phyloP scores from a whole-genome alignment of 1,139 yeast genomes.

The Hyphopichia pseudoburtonii region DNA sequence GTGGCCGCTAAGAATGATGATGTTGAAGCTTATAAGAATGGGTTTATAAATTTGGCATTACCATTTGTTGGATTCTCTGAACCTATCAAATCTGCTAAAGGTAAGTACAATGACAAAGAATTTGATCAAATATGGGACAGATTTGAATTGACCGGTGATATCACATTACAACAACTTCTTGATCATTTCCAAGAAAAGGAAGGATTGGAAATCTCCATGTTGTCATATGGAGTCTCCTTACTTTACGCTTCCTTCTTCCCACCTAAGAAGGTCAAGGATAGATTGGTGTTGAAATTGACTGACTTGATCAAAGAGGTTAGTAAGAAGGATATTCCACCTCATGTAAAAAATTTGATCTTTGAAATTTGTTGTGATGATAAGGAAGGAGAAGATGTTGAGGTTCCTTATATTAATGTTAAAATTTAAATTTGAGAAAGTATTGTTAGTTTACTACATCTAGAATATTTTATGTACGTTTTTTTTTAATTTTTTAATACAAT shows the following conservation, averaged over 20 bases:
- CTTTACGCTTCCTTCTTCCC: constrained; percentile 94
- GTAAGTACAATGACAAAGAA: constrained; percentile 74
- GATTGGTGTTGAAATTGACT: constrained; percentile 66
- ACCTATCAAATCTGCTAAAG: constrained; percentile 84
- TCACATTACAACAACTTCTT: constrained; percentile 73
- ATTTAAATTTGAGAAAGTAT: constrained; percentile 13
- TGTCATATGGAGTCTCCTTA: constrained; percentile 86
- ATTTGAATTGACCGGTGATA: constrained; percentile 75
- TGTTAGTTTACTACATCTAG: too few species aligned
- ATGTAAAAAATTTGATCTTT: constrained; percentile 73
- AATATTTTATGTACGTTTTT: too few species aligned
- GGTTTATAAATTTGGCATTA: constrained; percentile 88
- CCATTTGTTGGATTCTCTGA: constrained; percentile 97
- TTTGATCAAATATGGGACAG: constrained; percentile 96
- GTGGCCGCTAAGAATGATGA: constrained; percentile 72
- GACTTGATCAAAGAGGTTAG: constrained; percentile 78
- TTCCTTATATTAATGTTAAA: constrained; percentile 76
- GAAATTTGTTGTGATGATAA: constrained; percentile 93
- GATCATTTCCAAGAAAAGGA: constrained; percentile 77
- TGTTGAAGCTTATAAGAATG: constrained; percentile 90
- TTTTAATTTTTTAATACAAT: too few species aligned
- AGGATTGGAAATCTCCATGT: constrained; percentile 85
- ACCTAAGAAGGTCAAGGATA: constrained; percentile 81
- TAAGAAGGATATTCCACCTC: constrained; percentile 77
- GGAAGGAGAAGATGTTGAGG: constrained; percentile 93